phyloP scores from a whole-genome alignment of 2,329 filamentous ascomycete species.

The Fusarium tricinctum region DNA sequence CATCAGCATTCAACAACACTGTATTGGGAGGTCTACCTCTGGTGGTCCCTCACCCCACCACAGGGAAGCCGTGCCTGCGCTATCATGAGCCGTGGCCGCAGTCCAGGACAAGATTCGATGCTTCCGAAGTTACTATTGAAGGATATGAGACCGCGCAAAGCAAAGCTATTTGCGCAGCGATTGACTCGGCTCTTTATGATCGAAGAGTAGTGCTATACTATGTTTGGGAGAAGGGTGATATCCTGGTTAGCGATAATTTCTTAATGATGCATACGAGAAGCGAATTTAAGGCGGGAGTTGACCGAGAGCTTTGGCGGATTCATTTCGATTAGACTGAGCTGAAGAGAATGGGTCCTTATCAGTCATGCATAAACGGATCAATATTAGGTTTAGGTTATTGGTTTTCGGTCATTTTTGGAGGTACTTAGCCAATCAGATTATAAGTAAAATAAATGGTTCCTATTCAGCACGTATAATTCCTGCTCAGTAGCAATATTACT shows the following conservation, averaged over 20 bases:
- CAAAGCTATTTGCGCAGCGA: slow-evolving; percentile 54
- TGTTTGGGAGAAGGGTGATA: slow-evolving; percentile 67
- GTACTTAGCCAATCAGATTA: too few relatives aligned
- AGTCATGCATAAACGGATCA: too few relatives aligned
- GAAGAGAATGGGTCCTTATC: too few relatives aligned
- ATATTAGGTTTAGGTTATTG: too few relatives aligned
- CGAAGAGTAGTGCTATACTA: slow-evolving; percentile 65
- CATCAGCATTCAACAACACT: slow-evolving; percentile 62
- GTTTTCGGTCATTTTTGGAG: too few relatives aligned
- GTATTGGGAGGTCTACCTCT: slow-evolving; percentile 61
- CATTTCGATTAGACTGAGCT: slow-evolving; percentile 57
- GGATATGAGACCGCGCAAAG: slow-evolving; percentile 51
- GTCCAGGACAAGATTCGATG: slow-evolving; percentile 65
- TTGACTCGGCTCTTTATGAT: slow-evolving; percentile 63
- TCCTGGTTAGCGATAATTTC: slow-evolving; percentile 67
- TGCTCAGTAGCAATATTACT: too few relatives aligned
- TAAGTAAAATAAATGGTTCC: too few relatives aligned
- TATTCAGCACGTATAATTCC: too few relatives aligned
- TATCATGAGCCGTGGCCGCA: slow-evolving; percentile 69
- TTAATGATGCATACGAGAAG: slow-evolving; percentile 65
- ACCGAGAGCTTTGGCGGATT: slow-evolving; percentile 65
- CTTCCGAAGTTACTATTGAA: slow-evolving; percentile 61
- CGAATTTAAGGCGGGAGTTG: slow-evolving; percentile 59
- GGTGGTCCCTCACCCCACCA: slow-evolving; percentile 61
- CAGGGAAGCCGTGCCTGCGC: slow-evolving; percentile 62